These are phyloP conservation scores for Helicostylum pulchrum DNA, from an alignment of 192 early-diverging fungal genomes.

Conservation along the genomic window DNA sequence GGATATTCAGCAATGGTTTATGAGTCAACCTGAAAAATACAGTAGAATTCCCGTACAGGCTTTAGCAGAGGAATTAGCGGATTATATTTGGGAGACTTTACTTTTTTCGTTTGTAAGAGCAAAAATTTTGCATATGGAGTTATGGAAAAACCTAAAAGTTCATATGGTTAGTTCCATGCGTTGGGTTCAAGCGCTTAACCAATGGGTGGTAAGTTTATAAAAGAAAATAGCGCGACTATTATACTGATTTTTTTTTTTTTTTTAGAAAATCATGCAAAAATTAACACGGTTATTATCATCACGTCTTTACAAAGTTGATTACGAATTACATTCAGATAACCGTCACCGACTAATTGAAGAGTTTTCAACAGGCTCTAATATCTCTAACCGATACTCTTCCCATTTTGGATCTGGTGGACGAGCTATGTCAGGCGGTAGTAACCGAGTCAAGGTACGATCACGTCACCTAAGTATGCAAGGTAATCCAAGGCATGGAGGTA, in stretches of 20 bases:
- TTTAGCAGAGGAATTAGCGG: constrained; percentile 58
- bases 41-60: constrained; percentile 34
- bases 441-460: constrained; percentile 25
- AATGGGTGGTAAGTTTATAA: constrained; percentile 63
- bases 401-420: neutral
- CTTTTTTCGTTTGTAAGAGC: constrained; percentile 66
- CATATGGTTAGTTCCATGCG: constrained; percentile 44
- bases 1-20: constrained; percentile 60
- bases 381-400: constrained; percentile 27
- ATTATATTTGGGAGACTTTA: constrained; percentile 68
- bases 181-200: constrained; percentile 57
- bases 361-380: neutral
- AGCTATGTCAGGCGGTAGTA: neutral
- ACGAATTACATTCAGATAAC: constrained; percentile 36
- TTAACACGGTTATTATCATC: constrained; percentile 58
- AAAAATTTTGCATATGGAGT: constrained; percentile 37
- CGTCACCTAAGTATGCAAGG: constrained; percentile 37
- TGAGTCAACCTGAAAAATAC: constrained; percentile 44
- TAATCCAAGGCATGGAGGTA: constrained; percentile 11
- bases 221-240: neutral
- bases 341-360: neutral
- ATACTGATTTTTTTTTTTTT: neutral
- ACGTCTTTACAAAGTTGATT: constrained; percentile 59
- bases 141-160: constrained; percentile 59
- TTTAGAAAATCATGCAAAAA: constrained; percentile 58